Base-by-base conservation (phyloP, 1,284 basidiomycete species). In the Lignosus rhinocerotis region DNA sequence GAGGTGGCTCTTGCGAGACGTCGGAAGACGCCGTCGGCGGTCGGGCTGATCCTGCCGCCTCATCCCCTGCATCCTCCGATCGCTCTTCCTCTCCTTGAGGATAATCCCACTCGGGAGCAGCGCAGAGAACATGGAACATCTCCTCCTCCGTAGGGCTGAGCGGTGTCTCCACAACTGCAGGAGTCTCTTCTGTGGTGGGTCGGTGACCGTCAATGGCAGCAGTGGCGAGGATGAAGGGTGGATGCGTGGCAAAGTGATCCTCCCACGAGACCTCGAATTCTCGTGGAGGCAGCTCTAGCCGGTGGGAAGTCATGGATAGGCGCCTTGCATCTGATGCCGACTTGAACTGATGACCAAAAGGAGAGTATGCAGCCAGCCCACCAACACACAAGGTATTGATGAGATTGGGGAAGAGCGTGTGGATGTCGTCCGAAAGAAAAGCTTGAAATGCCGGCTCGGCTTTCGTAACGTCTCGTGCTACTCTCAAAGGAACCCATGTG, bases 101-200 rank as follows among this genome's bases (percentile, higher is more conserved):
- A 14, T 55, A 67, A 43, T 84, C 82, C 79, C 82, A 86, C 60
- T 87, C 85, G 31, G 82, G 76, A 55, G 79, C 78, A 32, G 80
- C 74, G 64, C 85, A 89, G 30, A 89, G 70, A 50, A 79, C 77
- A 43, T 76, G 82, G 72, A 90, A 89, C 51, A 90, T 83, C 68
- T 86, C 84, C 67, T 86, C 82, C 65, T 90, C 87, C 14, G 80
- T 83, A n/a, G 84, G 83, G 60, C 80, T 88, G 53, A 90, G 76
- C 30, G 87, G 87, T 7, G 72, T 71, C 51, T 82, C 81, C 30
- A 66, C 60, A 12, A 56, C 47, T 11, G 55, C 55, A 10, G 63
- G 36, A 4, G 51, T 55, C 45, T 69, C 69, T 51, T 71, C 66
- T 11, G 63, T 39, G 10, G 65, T 42, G 58, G 65, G 55, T 55